Evolutionary conservation across 1,284 basidiomycete genomes (phyloP), one percentile per base, ranked within the genome.

Genomic region (Bjerkandera adusta): DNA sequence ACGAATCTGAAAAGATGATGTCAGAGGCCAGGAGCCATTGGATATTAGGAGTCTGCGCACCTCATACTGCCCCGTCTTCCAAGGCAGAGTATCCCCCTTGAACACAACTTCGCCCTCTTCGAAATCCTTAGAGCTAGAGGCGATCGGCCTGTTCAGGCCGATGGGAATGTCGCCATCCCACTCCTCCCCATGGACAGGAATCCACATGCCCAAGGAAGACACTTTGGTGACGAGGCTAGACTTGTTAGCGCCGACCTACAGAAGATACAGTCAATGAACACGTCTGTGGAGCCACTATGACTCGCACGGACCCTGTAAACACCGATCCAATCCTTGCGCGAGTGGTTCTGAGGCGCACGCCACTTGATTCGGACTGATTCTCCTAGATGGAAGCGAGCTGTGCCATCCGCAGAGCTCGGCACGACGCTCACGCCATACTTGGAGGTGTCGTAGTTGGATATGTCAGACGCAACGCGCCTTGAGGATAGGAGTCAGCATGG

Each of bases 271-370:
- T 15, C 15, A 29, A n/a, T 30, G 25, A 8, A 43, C 10, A 1
- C 25, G 30, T 5, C 29, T 29, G 6, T 5, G 29, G 20, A 15
- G 15, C 10, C 5, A 25, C 8, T 30, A 25, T 38, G 30, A 6
- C 27, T 30, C 25, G 46, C 24, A 63, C 73, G 33, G 57, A 85
- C 85, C 61, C 83, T 73, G 61, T 97, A 97, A 34, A 99, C 81
- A 10, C 95, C 97, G 57, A 99, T 90, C 97, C 96, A 99, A 65
- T 99, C 96, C 57, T 86, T 82, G n/a, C 91, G 78, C 12, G 93
- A 96, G 63, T 98, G 96, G 48, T 84, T 81, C 26, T 73, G 68
- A 0, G 96, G 93, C 1, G 92, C 95, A 43, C 83, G 81, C 95
- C 95, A 99, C 35, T 80, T 78, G 27, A 98, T 77, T 4, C 68